phyloP scores from a whole-genome alignment of 1,284 basidiomycete genomes.

The Kalmanozyma brasiliensis region DNA sequence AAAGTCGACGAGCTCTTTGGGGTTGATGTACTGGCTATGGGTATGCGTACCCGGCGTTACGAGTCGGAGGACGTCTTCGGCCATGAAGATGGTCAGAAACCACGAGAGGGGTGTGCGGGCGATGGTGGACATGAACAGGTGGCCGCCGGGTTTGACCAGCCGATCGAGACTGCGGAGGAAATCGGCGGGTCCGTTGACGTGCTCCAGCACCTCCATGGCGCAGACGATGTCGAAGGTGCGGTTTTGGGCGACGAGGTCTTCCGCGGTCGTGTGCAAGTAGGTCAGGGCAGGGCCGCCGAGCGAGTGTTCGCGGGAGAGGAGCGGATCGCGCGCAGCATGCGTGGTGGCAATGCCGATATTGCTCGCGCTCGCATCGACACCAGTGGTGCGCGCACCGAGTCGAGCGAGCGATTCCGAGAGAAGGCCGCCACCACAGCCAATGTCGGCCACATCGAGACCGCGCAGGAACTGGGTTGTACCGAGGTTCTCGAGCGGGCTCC shows the following conservation, averaged over 20 bases:
- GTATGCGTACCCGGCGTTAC: slow-evolving; percentile 93
- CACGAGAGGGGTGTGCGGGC: slow-evolving; percentile 90
- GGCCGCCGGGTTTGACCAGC: slow-evolving; percentile 81
- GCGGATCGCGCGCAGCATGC: slow-evolving; percentile 83
- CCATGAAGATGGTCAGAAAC: slow-evolving; percentile 87
- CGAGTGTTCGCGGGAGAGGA: slow-evolving; percentile 22
- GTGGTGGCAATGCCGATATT: slow-evolving; percentile 87
- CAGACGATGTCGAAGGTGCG: slow-evolving; percentile 87
- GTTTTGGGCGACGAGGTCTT: slow-evolving; percentile 74
- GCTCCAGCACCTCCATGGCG: slow-evolving; percentile 97
- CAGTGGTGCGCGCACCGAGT: slow-evolving; percentile 84
- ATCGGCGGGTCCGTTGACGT: slow-evolving; percentile 87
- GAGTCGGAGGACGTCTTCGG: slow-evolving; percentile 81
- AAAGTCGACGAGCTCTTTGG: slow-evolving; percentile 85
- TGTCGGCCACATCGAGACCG: slow-evolving; percentile 79
- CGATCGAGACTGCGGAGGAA: slow-evolving; percentile 72
- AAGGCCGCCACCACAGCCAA: slow-evolving; percentile 95
- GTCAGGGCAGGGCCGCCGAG: slow-evolving; percentile 67
- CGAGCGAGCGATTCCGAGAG: slow-evolving; percentile 91
- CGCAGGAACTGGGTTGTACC: slow-evolving; percentile 61
- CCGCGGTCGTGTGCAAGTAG: slow-evolving; percentile 84
- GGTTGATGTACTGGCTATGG: slow-evolving; percentile 88
- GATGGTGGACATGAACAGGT: slow-evolving; percentile 95
- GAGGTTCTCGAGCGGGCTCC: slow-evolving; percentile 62
- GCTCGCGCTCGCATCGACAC: slow-evolving; percentile 86